Conservation (phyloP, 2,329 filamentous ascomycete species). For the Apiospora pterosperma region DNA sequence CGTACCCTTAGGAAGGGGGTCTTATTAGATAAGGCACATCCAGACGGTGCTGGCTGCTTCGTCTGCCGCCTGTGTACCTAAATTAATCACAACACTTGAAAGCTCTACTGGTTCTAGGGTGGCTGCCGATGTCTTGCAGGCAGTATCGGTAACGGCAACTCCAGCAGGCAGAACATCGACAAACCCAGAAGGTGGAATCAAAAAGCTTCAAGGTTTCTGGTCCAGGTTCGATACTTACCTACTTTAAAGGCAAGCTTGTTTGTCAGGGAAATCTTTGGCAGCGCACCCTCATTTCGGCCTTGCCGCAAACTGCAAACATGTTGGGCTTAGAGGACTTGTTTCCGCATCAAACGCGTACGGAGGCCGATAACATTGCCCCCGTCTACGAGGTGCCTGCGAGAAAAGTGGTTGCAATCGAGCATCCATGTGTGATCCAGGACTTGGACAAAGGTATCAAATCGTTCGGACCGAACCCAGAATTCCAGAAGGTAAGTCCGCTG, state of each 20-base stretch:
- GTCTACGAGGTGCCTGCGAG: conserved; percentile 7
- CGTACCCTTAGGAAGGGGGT: background rate
- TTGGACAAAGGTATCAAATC: conserved; percentile 38
- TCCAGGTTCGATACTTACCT: background rate
- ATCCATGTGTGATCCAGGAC: conserved; percentile 38
- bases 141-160: background rate
- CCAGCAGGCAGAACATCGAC: background rate
- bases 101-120: background rate
- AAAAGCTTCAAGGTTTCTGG: background rate
- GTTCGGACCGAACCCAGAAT: conserved; percentile 35
- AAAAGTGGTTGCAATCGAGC: conserved; percentile 37
- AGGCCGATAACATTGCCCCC: conserved; percentile 8
- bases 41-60: background rate
- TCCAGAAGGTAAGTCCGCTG: conserved; percentile 28
- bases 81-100: too few species aligned
- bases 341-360: conserved; percentile 3
- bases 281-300: background rate
- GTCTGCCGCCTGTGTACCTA: background rate
- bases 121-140: background rate
- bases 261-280: background rate
- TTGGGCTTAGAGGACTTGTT: conserved; percentile 10
- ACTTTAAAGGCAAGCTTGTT: background rate
- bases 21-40: background rate
- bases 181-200: background rate
- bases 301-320: conserved; percentile 3